Evolutionary conservation across 1,284 basidiomycete genomes (phyloP), one percentile per base, ranked within the genome.

Genomic region (Anthracocystis setariae): DNA sequence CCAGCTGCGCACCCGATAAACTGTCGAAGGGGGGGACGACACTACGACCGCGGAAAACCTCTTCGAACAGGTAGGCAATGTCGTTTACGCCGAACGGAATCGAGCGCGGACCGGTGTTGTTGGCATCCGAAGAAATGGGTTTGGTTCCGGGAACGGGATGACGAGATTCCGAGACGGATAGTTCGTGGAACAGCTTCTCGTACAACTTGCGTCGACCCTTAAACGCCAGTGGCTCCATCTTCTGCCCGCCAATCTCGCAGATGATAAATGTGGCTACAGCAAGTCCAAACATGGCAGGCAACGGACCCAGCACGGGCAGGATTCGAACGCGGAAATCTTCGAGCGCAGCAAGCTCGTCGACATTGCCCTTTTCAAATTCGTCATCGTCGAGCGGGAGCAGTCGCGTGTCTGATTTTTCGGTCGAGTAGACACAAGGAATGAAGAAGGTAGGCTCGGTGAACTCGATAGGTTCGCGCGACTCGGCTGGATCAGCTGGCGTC

Each of bases 301-400:
- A 49, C 1, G 81, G 78, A 0, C 91, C 92, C 7, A 94, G 86
- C 7, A 94, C 93, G 27, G 93, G 93, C 7, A 95, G 83, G 67
- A 94, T 93, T 43, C 93, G 87, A 5, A 95, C 93, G 33, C 96
- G 87, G 84, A 98, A 98, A 82, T 97, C 93, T 79, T 95, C 92
- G 62, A 98, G 91, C 5, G 91, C 91, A 10, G 92, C 90, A 3
- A 98, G 87, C 84, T 98, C 94, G 77, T 92, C 90, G 5, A 98
- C 90, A 20, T 90, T 86, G 13, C 95, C 96, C 82, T 91, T 93
- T 76, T 90, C 85, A 82, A 94, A 94, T 83, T 98, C 94, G 65
- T 94, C 92, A 64, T 97, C 93, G 0, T 92, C 88, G 0, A 98
- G 86, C 0, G 95, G 96, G 3, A 98, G 87, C 1, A 98, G 86